Conservation (phyloP, 2,329 filamentous ascomycete genomes). For the Celoporthe dispersa region DNA sequence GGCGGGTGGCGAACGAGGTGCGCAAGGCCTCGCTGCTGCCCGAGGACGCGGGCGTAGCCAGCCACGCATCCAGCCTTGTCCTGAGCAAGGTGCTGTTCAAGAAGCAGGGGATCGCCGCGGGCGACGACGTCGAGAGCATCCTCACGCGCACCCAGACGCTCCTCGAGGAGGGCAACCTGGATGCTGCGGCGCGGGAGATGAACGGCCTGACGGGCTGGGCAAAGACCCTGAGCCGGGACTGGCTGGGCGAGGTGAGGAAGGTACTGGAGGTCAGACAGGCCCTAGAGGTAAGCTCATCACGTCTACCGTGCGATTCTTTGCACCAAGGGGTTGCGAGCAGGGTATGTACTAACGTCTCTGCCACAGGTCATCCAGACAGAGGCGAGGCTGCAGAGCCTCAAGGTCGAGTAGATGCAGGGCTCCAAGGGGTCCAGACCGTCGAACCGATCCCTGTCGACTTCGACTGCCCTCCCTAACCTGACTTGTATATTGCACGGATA, state of each 20-base stretch:
- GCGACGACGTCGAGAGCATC: slow-evolving; percentile 92
- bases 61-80: slow-evolving; percentile 86
- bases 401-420: slow-evolving; percentile 68
- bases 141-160: slow-evolving; percentile 86
- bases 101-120: slow-evolving; percentile 83
- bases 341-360: slow-evolving; percentile 35
- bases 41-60: slow-evolving; percentile 91
- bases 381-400: slow-evolving; percentile 84
- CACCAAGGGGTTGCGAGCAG: not conserved
- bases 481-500: slow-evolving; percentile 10
- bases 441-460: not conserved
- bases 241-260: slow-evolving; percentile 87
- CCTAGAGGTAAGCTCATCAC: slow-evolving; percentile 74
- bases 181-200: slow-evolving; percentile 92
- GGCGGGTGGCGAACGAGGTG: slow-evolving; percentile 88
- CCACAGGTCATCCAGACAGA: slow-evolving; percentile 83
- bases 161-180: slow-evolving; percentile 90
- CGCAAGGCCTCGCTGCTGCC: slow-evolving; percentile 92
- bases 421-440: not conserved
- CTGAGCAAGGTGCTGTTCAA: slow-evolving; percentile 96
- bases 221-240: slow-evolving; percentile 91
- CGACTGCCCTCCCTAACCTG: not conserved
- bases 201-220: slow-evolving; percentile 93
- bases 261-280: slow-evolving; percentile 96
- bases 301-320: too few relatives aligned